Percentiles rank a stretch among this genome's conserved stretches.
These are phyloP conservation scores for Beauveria brongniartii DNA, from an alignment of 2,329 filamentous ascomycete genomes.

Conservation along the genomic window DNA sequence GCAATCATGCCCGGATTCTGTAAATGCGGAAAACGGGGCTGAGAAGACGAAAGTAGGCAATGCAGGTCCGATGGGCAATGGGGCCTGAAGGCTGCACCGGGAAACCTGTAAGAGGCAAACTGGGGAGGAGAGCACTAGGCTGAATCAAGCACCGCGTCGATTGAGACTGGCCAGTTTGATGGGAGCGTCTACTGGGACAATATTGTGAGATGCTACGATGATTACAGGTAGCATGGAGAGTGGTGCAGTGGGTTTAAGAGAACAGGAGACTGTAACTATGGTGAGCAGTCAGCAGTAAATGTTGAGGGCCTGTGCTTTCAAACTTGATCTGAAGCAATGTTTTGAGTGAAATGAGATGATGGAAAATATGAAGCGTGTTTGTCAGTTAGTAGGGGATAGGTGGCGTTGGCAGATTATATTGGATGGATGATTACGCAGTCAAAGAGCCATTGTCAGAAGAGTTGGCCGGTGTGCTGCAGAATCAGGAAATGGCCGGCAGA, in stretches of 20 bases:
- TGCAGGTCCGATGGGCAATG: not conserved
- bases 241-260: not conserved
- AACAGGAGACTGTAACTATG: not conserved
- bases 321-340: not conserved
- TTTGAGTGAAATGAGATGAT: not conserved
- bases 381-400: not conserved
- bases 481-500: not conserved
- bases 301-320: not conserved
- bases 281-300: conserved; percentile 1
- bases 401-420: not conserved
- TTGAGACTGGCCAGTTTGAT: not conserved
- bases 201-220: not conserved
- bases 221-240: conserved; percentile 9
- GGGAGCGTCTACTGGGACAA: not conserved
- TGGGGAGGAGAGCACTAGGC: not conserved
- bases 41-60: not conserved
- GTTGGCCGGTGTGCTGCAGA: not conserved
- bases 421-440: not conserved
- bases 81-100: not conserved
- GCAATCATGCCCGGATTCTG: conserved; percentile 3
- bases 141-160: not conserved
- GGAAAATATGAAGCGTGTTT: not conserved
- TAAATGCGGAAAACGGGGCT: conserved; percentile 2
- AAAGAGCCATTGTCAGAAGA: not conserved
- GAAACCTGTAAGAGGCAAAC: conserved; percentile 9